Evolutionary conservation across 306 rosid species (phyloP).

Genomic region (Trifolium fragiferum): DNA sequence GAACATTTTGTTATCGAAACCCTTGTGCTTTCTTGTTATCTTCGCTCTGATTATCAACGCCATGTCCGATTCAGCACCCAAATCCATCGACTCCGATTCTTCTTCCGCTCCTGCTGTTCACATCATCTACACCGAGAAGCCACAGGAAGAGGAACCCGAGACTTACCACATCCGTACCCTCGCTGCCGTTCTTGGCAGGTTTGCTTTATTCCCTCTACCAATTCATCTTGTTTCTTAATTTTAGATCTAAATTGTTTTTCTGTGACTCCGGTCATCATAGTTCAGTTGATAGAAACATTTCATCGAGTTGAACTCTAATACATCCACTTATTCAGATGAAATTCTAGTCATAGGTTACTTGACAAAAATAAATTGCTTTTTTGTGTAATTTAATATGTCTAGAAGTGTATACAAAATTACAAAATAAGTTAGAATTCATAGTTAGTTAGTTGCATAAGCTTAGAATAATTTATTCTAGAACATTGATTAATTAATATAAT

Average conservation of each 20-base stretch:
- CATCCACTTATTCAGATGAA: too few species aligned
- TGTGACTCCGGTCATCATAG: too few species aligned
- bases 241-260: not conserved
- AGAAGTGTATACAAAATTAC: not conserved
- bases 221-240: not conserved
- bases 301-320: too few species aligned
- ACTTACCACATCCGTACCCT: conserved; percentile 88
- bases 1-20: not conserved
- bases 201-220: not conserved
- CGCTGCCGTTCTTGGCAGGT: conserved; percentile 84
- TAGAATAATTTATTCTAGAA: not conserved
- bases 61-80: conserved; percentile 44
- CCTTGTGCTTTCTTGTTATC: conserved; percentile 5
- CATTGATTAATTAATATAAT: not conserved
- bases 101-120: conserved; percentile 69
- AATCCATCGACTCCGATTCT: conserved; percentile 20
- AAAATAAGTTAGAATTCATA: not conserved
- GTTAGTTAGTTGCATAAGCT: too few species aligned
- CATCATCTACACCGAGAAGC: conserved; percentile 80
- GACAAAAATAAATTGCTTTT: too few species aligned
- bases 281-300: too few species aligned
- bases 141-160: conserved; percentile 71
- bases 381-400: not conserved
- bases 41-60: conserved; percentile 15
- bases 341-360: too few species aligned